Percentiles rank a stretch among this genome's conserved stretches.
Evolutionary conservation across 176 grass and related monocot genomes (phyloP).

Genomic region (Musa beccarii): DNA sequence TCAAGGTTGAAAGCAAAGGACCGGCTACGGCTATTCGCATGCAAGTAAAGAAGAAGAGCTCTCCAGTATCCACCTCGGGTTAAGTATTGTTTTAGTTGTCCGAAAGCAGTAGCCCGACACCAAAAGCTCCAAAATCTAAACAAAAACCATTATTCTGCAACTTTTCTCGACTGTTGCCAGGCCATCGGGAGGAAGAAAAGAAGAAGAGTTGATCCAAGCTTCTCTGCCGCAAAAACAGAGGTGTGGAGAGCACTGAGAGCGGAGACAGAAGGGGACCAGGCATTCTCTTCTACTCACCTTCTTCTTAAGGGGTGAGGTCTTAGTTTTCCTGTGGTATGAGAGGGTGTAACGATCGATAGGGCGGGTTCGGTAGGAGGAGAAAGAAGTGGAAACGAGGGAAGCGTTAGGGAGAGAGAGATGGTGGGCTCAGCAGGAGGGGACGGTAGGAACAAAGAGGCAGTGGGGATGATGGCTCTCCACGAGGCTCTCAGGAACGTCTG

Average conservation of each 20-base stretch:
- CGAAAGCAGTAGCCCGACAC: constrained; percentile 3
- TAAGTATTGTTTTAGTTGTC: not conserved
- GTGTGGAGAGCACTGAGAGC: too few relatives aligned
- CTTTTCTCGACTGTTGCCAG: too few relatives aligned
- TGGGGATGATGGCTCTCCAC: constrained; percentile 96
- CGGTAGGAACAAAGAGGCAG: constrained; percentile 76
- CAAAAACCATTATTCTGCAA: too few relatives aligned
- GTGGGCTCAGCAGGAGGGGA: constrained; percentile 43
- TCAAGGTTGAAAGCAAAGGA: not conserved
- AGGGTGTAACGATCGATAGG: too few relatives aligned
- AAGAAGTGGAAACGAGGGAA: constrained; percentile 11
- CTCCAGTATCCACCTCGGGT: not conserved
- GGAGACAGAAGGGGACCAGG: too few relatives aligned
- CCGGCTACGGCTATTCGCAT: too few relatives aligned
- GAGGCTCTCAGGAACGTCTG: constrained; percentile 91
- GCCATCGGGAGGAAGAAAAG: not conserved
- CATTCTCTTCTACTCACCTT: too few relatives aligned
- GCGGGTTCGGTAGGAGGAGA: not conserved
- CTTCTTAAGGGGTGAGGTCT: too few relatives aligned
- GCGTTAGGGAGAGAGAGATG: constrained; percentile 28
- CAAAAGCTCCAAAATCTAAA: not conserved
- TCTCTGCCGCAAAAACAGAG: too few relatives aligned
- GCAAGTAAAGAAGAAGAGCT: not conserved
- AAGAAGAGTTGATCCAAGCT: not conserved
- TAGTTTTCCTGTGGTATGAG: too few relatives aligned